Evolutionary conservation across 2,329 filamentous ascomycete species (phyloP).

Genomic region (Sporothrix brunneoviolacea): DNA sequence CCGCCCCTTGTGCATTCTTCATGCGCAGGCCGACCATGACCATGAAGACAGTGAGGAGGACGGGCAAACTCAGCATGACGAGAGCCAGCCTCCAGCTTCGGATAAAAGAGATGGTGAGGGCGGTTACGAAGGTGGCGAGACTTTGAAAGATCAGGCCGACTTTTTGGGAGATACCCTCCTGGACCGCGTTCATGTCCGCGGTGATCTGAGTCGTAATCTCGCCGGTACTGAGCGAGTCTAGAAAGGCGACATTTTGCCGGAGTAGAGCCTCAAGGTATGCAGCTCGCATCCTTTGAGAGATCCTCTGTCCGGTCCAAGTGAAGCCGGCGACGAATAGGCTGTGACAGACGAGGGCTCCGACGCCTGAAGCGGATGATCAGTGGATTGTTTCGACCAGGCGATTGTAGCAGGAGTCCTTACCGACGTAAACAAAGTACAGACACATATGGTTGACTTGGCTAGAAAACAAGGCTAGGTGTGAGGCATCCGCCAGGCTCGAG

Average conservation of each 20-base stretch:
- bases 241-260: constrained; percentile 10
- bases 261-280: constrained; percentile 6
- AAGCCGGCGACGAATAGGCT: constrained; percentile 24
- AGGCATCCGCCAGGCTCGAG: no score
- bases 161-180: constrained; percentile 39
- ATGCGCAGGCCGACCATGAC: constrained; percentile 2
- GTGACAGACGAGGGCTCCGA: background rate
- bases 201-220: constrained; percentile 41
- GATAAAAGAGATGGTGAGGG: no score
- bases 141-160: constrained; percentile 37
- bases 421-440: no score
- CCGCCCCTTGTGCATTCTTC: constrained; percentile 3
- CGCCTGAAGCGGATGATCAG: no score
- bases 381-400: no score
- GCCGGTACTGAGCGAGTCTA: constrained; percentile 28
- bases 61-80: constrained; percentile 20
- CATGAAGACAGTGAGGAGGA: constrained; percentile 6
- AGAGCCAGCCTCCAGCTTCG: constrained; percentile 37
- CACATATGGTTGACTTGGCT: no score
- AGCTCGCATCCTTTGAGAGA: constrained; percentile 13
- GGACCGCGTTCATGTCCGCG: constrained; percentile 40
- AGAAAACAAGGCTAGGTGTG: no score
- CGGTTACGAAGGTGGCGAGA: no score
- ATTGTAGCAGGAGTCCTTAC: no score
- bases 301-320: constrained; percentile 36